These are phyloP conservation scores for Barnettozyma botsteinii DNA, from an alignment of 805 yeast genomes.

Conservation along the genomic window DNA sequence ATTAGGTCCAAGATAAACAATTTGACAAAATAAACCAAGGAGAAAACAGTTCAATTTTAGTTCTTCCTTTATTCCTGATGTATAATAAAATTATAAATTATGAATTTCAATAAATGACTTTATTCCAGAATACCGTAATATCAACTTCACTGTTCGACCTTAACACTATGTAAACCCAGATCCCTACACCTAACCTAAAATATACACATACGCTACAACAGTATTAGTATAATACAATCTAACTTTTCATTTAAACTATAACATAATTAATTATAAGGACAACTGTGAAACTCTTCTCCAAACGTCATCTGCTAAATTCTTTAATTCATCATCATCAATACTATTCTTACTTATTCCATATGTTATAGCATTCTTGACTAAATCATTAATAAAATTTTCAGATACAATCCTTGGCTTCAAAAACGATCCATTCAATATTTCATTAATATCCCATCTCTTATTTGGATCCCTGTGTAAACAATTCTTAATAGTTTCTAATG, in stretches of 20 bases:
- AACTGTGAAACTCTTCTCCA: constrained; percentile 40
- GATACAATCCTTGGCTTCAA: constrained; percentile 71
- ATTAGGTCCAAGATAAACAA: constrained; percentile 77
- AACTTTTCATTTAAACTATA: no score
- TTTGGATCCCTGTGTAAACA: constrained; percentile 71
- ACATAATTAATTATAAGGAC: constrained; percentile 3
- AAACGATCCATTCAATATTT: constrained; percentile 59
- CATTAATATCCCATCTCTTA: constrained; percentile 57
- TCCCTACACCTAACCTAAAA: no score
- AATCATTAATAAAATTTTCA: constrained; percentile 56
- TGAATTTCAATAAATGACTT: constrained; percentile 1
- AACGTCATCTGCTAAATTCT: constrained; percentile 48
- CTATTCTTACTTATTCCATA: constrained; percentile 54
- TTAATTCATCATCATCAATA: constrained; percentile 39
- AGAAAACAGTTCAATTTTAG: no score
- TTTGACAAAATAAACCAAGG: neutral
- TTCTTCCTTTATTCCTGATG: no score
- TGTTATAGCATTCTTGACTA: constrained; percentile 70
- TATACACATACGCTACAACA: no score
- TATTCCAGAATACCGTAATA: neutral
- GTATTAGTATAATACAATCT: no score
- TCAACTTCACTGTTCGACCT: no score
- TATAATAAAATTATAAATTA: neutral
- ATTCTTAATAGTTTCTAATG: constrained; percentile 62
- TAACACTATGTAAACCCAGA: no score